Conservation (phyloP, 208 protist genomes). For the Acanthamoeba castellanii region DNA sequence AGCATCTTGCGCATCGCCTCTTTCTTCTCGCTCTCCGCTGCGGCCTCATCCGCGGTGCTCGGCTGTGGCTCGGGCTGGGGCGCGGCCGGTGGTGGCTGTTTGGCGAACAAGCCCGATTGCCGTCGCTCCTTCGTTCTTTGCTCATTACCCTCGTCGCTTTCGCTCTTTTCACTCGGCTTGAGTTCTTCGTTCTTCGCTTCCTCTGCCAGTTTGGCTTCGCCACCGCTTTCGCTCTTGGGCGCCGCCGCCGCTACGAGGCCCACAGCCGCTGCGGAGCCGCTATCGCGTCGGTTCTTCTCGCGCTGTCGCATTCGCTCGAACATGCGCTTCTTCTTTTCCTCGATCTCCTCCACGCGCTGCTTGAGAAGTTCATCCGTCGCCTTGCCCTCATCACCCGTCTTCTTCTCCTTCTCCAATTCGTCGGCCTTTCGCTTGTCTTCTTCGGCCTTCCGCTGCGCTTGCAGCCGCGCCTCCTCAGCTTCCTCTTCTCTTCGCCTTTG, state of each 20-base stretch:
- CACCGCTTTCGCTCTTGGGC: background rate
- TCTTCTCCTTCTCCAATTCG: background rate
- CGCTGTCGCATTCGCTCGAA: constrained; percentile 39
- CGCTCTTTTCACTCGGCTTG: background rate
- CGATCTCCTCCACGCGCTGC: constrained; percentile 22
- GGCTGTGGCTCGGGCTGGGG: background rate
- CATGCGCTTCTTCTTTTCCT: constrained; percentile 20
- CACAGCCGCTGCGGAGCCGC: background rate
- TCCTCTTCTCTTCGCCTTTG: background rate
- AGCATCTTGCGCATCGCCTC: constrained; percentile 46
- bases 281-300: background rate
- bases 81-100: background rate
- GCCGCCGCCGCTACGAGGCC: no score
- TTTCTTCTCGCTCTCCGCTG: background rate
- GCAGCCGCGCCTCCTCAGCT: background rate
- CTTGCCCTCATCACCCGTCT: background rate
- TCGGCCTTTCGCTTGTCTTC: background rate
- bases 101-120: background rate
- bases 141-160: background rate
- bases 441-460: background rate
- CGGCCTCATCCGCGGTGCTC: background rate
- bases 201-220: background rate
- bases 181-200: background rate
- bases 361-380: background rate
- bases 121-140: background rate